phyloP scores from a whole-genome alignment of 352 stramenopile genomes.

The Phytopythium mirpurense region DNA sequence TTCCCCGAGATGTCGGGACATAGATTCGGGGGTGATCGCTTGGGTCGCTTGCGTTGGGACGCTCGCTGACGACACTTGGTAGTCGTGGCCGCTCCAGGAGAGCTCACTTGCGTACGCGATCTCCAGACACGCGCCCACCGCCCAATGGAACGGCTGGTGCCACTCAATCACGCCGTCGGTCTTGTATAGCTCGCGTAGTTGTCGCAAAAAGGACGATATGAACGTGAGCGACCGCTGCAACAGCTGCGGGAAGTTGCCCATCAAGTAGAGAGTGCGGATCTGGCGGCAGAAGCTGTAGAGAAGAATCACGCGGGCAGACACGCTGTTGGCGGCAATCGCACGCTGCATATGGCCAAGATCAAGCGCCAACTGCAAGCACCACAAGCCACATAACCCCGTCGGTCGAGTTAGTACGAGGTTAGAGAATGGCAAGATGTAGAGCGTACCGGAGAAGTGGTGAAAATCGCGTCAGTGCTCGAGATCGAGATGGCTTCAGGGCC shows the following conservation, averaged over 20 bases:
- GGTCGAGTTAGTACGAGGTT: not conserved
- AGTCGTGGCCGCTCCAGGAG: constrained; percentile 65
- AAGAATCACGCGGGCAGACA: constrained; percentile 43
- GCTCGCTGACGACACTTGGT: constrained; percentile 44
- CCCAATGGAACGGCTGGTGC: constrained; percentile 64
- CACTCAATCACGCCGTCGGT: constrained; percentile 16
- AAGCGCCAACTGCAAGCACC: constrained; percentile 43
- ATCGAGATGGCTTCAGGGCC: constrained; percentile 18
- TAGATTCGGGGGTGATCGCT: constrained; percentile 47
- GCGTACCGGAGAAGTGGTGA: constrained; percentile 57
- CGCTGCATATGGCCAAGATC: constrained; percentile 40
- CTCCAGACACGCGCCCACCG: constrained; percentile 65
- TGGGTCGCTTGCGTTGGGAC: constrained; percentile 35
- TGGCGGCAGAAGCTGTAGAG: constrained; percentile 80
- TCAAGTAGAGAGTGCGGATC: constrained; percentile 71
- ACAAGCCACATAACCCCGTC: not conserved
- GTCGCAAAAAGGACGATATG: constrained; percentile 41
- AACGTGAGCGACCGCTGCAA: constrained; percentile 49
- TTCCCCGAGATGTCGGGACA: constrained; percentile 58
- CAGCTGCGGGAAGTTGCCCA: constrained; percentile 59
- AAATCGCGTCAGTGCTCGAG: constrained; percentile 34
- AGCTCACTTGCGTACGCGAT: constrained; percentile 72
- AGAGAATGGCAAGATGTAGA: not conserved
- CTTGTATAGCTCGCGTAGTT: constrained; percentile 27
- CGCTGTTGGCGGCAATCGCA: constrained; percentile 45